Evolutionary conservation across 257 asterid genomes (phyloP), one percentile per base, ranked within the genome.

Genomic region (Solanum gracilifrons): DNA sequence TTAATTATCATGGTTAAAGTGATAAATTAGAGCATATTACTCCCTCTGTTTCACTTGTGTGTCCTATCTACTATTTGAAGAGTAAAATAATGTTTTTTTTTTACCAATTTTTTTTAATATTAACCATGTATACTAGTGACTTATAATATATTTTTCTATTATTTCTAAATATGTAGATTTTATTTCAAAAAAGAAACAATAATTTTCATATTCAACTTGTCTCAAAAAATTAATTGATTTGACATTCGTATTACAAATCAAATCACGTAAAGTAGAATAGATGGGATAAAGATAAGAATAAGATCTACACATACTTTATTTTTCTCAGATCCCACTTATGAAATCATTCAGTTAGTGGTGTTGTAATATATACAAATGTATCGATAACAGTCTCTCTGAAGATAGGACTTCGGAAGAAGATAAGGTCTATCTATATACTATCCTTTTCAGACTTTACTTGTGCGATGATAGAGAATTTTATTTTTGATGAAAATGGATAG

Each of bases 401-500:
- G 6, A 46, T 46, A 13, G 18, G 55, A 46, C 55, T 46, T 46
- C 2, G 20, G 2, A 46, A 13, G 7, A 46, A 46, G 18, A 0
- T 43, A 43, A 51, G n/a, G 2, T 55, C 64, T 55, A 23, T 4
- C 0, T 4, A 23, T 0, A 23, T 23, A 4, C 15, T 18, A 62
- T 0, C 3, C 0, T n/a, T n/a, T 4, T 1, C 15, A 4, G 1
- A 62, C 6, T 12, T 10, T n/a, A 23, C 31, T 11, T n/a, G 8
- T 8, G 31, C 12, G 71, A 62, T 5, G 0, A 9, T 9, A 9
- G 1, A n/a, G 13, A 62, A n/a, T 23, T 62, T 62, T 62, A 9
- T 4, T 62, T 23, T 2, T 23, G 3, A 27, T 31, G 25, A 32
- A 72, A 29, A 82, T 82, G 86, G 29, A 82, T 88, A 96, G 98